Evolutionary conservation across 2,329 filamentous ascomycete species (phyloP), one percentile per base, ranked within the genome.

Genomic region (Neonectria hederae): DNA sequence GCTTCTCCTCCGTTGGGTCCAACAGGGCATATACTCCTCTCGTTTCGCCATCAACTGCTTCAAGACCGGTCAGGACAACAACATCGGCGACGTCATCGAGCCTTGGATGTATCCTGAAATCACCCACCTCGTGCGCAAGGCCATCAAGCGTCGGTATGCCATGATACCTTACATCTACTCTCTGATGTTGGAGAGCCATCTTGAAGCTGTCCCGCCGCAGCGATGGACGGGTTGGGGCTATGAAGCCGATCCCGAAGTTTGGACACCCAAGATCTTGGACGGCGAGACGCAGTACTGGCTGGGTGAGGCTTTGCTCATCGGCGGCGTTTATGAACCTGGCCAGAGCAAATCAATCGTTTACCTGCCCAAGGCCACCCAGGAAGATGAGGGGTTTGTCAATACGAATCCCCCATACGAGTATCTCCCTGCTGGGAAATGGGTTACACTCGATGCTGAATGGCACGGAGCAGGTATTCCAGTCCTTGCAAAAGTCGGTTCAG

Each of bases 1-100:
- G 71, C 83, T 92, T 2, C 83, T 93, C 0, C 85, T 92, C 3
- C 87, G 90, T 30, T 93, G 91, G 91, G 83, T 92, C 13, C 91
- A 93, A 72, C 83, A 91, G 2, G 91, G 90, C 6, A 86, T 89
- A 64, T 86, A 92, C 78, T 90, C 89, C 1, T 85, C 88, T 0
- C 87, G 90, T 0, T 92, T 93, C 70, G 89, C 90, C 11, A 92
- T 92, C 80, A 93, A 93, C 77, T 93, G 90, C 77, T 92, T 90
- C 85, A 93, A 93, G 79, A 93, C 91, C 0, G 83, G 86, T 0
- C 80, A 85, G 1, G 88, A 92, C 76, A 92, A 89, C 70, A 82
- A 82, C 0, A 83, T 91, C 24, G 90, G 90, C 8, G 90, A 91
- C 38, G 90, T 93, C 0, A 93, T 93, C 62, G 90, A 92, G 78